Base-by-base conservation (phyloP, 257 asterid species). In the Cynanchum wilfordii region DNA sequence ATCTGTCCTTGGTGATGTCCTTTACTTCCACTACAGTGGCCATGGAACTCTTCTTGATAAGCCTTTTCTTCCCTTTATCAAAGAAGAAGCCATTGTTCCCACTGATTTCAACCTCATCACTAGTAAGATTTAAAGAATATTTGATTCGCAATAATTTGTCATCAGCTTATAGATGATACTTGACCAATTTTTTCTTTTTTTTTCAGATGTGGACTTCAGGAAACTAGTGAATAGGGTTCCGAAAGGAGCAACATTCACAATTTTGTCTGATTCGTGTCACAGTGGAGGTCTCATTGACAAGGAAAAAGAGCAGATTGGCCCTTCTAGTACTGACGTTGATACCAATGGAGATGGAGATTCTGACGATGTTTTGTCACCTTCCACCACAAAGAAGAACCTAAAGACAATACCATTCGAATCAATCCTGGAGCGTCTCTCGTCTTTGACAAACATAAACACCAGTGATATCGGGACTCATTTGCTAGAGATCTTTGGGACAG, bases 231-330 rank as follows among this genome's bases (percentile, higher is more conserved):
- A 92, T 33, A 85, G 85, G 9, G 76, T 92, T 24, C 96, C 96
- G 0, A 69, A 79, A 79, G 93, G 94, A 40, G 94, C 90, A 45
- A 85, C 86, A 15, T 90, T 92, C 88, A 90, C 96, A 22, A 85
- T 92, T 75, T 83, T 92, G 70, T 92, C 97, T 0, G 98, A 92
- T 74, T 92, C 97, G 49, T 92, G 98, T 77, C 97, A 90, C 75
- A 90, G 97, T 4, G 97, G 97, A 55, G 98, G 98, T 1, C 92
- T 92, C 8, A 92, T 92, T 9, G 97, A 92, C 91, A 89, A 92
- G 79, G 97, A 92, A 72, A 89, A 87, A 9, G 95, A 92, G 81
- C 97, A 92, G 75, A 87, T 90, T 13, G 94, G 98, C 70, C 96
- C 96, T 16, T 81, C 80, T 29, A 68, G 17, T 38, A 33, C 36